phyloP scores from a whole-genome alignment of 148 eudicot species.

The Amaranthus hypochondriacus region DNA sequence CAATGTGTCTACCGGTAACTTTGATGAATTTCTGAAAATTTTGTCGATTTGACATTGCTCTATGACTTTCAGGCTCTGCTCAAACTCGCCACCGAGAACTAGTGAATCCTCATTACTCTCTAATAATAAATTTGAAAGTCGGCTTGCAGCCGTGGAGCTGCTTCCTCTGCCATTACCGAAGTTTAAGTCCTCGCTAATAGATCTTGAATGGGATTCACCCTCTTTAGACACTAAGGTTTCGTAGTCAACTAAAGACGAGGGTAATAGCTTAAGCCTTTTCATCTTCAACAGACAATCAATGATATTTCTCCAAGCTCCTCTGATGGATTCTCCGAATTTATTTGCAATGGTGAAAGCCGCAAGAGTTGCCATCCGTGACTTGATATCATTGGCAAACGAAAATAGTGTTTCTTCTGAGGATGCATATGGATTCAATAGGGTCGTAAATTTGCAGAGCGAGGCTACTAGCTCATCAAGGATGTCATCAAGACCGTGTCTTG shows the following conservation, averaged over 20 bases:
- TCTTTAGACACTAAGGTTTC: conserved; percentile 26
- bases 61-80: conserved; percentile 75
- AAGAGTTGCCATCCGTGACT: conserved; percentile 89
- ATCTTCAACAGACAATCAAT: conserved; percentile 85
- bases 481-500: conserved; percentile 75
- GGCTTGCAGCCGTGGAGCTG: conserved; percentile 36
- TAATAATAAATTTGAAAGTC: conserved; percentile 59
- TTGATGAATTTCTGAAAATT: conserved; percentile 66
- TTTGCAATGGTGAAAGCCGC: conserved; percentile 86
- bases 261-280: conserved; percentile 74
- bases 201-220: conserved; percentile 24
- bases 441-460: conserved; percentile 86
- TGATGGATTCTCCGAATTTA: conserved; percentile 59
- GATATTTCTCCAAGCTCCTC: conserved; percentile 91
- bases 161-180: conserved; percentile 23
- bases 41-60: conserved; percentile 71
- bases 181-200: conserved; percentile 27
- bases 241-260: conserved; percentile 58
- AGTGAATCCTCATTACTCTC: conserved; percentile 75
- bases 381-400: conserved; percentile 76
- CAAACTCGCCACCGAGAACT: conserved; percentile 78
- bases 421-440: conserved; percentile 82
- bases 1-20: conserved; percentile 56
- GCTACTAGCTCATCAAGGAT: conserved; percentile 78
- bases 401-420: conserved; percentile 87